These are phyloP conservation scores for Dillenia suffruticosa DNA, from an alignment of 164 flowering plant species.

Conservation along the genomic window DNA sequence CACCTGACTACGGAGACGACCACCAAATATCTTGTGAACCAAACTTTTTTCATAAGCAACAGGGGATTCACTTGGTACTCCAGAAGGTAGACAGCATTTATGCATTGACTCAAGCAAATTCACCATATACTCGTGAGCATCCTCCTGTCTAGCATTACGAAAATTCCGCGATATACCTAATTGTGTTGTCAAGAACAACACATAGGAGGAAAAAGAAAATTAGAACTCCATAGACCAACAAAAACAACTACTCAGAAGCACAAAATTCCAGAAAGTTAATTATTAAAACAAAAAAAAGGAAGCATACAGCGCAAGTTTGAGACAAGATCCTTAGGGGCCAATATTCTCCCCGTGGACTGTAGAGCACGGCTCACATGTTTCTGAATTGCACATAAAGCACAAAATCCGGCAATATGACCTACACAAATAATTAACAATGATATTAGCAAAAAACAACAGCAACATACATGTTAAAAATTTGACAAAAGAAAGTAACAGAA, in stretches of 20 bases:
- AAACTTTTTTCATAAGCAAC: constrained; percentile 92
- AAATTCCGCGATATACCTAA: constrained; percentile 89
- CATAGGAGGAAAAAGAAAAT: neutral
- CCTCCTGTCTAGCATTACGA: constrained; percentile 91
- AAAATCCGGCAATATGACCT: constrained; percentile 91
- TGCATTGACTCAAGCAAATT: constrained; percentile 96
- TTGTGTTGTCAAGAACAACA: constrained; percentile 39
- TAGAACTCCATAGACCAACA: too few relatives aligned
- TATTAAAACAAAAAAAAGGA: constrained; percentile 1
- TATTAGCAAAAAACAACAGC: constrained; percentile 7
- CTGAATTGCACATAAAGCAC: constrained; percentile 96
- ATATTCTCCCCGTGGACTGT: constrained; percentile 75
- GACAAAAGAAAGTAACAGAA: neutral
- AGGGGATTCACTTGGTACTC: constrained; percentile 85
- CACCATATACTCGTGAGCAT: constrained; percentile 99
- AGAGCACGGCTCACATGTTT: constrained; percentile 90
- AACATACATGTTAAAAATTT: neutral
- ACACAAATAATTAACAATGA: constrained; percentile 16
- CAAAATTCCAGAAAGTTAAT: neutral
- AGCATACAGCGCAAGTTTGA: constrained; percentile 95
- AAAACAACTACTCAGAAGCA: neutral
- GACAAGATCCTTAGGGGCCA: constrained; percentile 87
- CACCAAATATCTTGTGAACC: constrained; percentile 98
- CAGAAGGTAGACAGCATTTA: constrained; percentile 91
- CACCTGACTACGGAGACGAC: constrained; percentile 94